Conservation (phyloP, 75 land plant species). For the Picea glauca region DNA sequence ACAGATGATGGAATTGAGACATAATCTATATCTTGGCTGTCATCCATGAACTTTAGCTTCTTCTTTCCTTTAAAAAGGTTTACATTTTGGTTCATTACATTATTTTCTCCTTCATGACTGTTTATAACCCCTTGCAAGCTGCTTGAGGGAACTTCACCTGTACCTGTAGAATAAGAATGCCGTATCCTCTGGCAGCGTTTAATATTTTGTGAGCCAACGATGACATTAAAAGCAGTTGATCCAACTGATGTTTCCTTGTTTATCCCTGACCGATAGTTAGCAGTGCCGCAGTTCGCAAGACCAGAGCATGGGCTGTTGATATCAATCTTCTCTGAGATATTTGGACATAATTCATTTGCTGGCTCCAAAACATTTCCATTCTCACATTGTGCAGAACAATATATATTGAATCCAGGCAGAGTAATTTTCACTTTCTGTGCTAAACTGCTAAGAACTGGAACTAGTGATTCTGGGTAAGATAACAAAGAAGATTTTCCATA, state of each 20-base stretch:
- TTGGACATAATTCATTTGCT: background rate
- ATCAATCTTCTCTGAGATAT: background rate
- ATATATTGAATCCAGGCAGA: constrained; percentile 14
- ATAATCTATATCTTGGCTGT: constrained; percentile 7
- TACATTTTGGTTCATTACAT: background rate
- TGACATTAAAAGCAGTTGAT: background rate
- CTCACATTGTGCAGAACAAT: background rate
- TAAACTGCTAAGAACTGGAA: constrained; percentile 41
- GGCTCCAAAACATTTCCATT: background rate
- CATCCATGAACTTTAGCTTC: constrained; percentile 19
- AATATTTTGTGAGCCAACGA: background rate
- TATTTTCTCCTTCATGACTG: background rate
- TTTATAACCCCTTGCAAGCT: constrained; percentile 6
- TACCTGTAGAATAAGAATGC: background rate
- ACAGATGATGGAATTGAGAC: constrained; percentile 9
- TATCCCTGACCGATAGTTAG: background rate
- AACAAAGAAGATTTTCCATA: constrained; percentile 32
- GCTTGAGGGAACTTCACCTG: constrained; percentile 3
- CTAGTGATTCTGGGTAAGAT: constrained; percentile 34
- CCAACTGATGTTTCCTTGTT: background rate
- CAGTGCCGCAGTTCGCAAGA: background rate
- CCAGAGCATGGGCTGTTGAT: background rate
- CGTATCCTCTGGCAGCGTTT: background rate
- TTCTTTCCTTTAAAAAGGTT: constrained; percentile 11
- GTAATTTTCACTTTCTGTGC: constrained; percentile 35